These are phyloP conservation scores for Exophiala bonariae DNA, from an alignment of 2,329 filamentous ascomycete species.

Conservation along the genomic window DNA sequence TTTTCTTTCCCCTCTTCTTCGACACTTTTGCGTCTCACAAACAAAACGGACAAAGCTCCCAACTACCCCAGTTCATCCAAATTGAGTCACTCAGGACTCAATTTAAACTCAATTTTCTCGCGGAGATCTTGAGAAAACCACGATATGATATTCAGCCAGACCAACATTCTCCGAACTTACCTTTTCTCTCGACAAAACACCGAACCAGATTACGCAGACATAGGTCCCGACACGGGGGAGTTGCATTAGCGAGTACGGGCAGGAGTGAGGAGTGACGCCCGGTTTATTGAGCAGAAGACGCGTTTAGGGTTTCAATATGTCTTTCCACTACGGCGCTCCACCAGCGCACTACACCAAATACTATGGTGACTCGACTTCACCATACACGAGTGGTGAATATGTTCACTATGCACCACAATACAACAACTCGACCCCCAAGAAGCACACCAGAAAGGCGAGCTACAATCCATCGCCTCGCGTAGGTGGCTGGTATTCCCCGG, in stretches of 20 bases:
- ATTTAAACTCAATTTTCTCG: constrained; percentile 16
- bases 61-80: constrained; percentile 10
- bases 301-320: constrained; percentile 21
- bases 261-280: constrained; percentile 24
- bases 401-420: constrained; percentile 29
- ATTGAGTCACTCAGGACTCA: constrained; percentile 26
- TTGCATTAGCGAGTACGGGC: constrained; percentile 20
- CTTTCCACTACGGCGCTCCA: constrained; percentile 28
- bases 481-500: constrained; percentile 41
- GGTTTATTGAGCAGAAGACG: constrained; percentile 1
- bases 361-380: constrained; percentile 38
- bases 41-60: constrained; percentile 7
- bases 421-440: constrained; percentile 45
- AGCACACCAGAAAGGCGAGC: constrained; percentile 59
- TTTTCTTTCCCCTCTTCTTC: constrained; percentile 13
- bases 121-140: constrained; percentile 18
- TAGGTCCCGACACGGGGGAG: constrained; percentile 28
- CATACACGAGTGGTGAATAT: constrained; percentile 28
- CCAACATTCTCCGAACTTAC: constrained; percentile 24
- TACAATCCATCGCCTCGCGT: constrained; percentile 43
- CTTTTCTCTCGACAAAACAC: constrained; percentile 21
- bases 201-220: constrained; percentile 20
- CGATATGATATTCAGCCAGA: constrained; percentile 30
- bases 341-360: constrained; percentile 28
- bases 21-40: constrained; percentile 18